These are phyloP conservation scores for Dioscorea zingiberensis DNA, from an alignment of 106 monocot genomes.

Conservation along the genomic window DNA sequence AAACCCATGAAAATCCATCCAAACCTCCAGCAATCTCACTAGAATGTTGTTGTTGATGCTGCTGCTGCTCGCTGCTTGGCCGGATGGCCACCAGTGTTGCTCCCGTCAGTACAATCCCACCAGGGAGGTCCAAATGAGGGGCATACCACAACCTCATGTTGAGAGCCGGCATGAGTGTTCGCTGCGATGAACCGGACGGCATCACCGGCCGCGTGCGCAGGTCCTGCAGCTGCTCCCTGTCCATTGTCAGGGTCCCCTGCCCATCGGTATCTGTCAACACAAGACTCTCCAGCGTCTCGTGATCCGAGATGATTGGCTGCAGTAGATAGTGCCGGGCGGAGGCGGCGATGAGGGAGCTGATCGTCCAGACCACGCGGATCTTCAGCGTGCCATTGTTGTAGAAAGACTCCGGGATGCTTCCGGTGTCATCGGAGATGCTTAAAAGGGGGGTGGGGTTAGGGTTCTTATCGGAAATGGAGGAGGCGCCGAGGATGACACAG, in stretches of 20 bases:
- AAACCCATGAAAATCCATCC: slow-evolving; percentile 36
- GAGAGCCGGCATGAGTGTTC: slow-evolving; percentile 79
- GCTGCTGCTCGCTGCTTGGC: slow-evolving; percentile 35
- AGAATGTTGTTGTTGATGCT: neutral
- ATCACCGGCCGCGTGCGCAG: slow-evolving; percentile 49
- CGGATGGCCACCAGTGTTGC: slow-evolving; percentile 79
- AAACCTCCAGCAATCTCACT: slow-evolving; percentile 1
- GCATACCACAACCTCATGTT: slow-evolving; percentile 84
- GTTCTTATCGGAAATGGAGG: slow-evolving; percentile 19
- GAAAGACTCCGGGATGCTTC: slow-evolving; percentile 58
- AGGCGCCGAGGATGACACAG: slow-evolving; percentile 78
- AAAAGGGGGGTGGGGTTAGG: neutral
- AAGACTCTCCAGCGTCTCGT: slow-evolving; percentile 55
- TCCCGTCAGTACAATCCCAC: slow-evolving; percentile 56
- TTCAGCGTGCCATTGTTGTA: slow-evolving; percentile 65
- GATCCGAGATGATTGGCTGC: slow-evolving; percentile 45
- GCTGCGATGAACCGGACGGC: slow-evolving; percentile 50
- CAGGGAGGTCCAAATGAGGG: slow-evolving; percentile 58
- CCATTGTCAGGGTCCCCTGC: slow-evolving; percentile 74
- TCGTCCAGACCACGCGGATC: slow-evolving; percentile 81
- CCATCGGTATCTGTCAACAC: slow-evolving; percentile 70
- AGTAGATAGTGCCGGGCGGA: slow-evolving; percentile 79
- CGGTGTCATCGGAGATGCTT: slow-evolving; percentile 22
- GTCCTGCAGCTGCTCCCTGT: slow-evolving; percentile 55
- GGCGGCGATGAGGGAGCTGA: slow-evolving; percentile 87